A percentile compares a stretch with the other conserved stretches of the same genome.
Evolutionary conservation across 208 protist genomes (phyloP).

Genomic region (Dictyostelium gargantuum): DNA sequence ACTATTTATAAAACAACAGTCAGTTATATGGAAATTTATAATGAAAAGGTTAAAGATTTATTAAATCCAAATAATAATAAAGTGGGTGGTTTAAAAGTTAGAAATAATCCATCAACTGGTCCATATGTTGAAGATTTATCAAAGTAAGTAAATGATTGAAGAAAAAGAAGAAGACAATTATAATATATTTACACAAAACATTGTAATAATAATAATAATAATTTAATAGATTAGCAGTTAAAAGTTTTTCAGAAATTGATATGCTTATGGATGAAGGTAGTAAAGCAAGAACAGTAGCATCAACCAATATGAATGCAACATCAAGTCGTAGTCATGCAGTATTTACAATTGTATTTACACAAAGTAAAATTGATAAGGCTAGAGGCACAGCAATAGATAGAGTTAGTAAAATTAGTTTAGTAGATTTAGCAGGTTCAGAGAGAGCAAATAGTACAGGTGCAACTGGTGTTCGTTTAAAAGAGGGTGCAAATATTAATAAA

Average conservation of each 20-base stretch:
- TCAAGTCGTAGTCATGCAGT: slow-evolving; percentile 83
- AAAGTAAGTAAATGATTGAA: slow-evolving; percentile 37
- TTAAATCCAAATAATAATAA: slow-evolving; percentile 73
- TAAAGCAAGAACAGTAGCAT: slow-evolving; percentile 78
- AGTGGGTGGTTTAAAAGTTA: slow-evolving; percentile 69
- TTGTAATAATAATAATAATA: neutral
- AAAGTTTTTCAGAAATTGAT: slow-evolving; percentile 69
- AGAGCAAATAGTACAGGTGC: slow-evolving; percentile 88
- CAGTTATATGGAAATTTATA: slow-evolving; percentile 88
- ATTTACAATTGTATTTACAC: slow-evolving; percentile 79
- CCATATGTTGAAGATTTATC: slow-evolving; percentile 77
- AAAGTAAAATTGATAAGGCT: slow-evolving; percentile 48
- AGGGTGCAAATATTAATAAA: slow-evolving; percentile 85
- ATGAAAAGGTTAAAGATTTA: slow-evolving; percentile 88
- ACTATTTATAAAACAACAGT: slow-evolving; percentile 77
- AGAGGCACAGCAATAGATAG: slow-evolving; percentile 38
- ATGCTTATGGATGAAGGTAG: slow-evolving; percentile 77
- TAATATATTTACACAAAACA: neutral
- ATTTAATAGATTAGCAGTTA: slow-evolving; percentile 43
- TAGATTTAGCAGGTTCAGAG: slow-evolving; percentile 95
- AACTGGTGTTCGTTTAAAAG: slow-evolving; percentile 70
- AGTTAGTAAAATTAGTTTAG: slow-evolving; percentile 88
- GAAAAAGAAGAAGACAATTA: neutral
- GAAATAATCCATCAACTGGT: slow-evolving; percentile 75
- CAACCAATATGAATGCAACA: slow-evolving; percentile 83